Conservation (phyloP, 2,329 filamentous ascomycete species). For the Epichloe coenophiala region DNA sequence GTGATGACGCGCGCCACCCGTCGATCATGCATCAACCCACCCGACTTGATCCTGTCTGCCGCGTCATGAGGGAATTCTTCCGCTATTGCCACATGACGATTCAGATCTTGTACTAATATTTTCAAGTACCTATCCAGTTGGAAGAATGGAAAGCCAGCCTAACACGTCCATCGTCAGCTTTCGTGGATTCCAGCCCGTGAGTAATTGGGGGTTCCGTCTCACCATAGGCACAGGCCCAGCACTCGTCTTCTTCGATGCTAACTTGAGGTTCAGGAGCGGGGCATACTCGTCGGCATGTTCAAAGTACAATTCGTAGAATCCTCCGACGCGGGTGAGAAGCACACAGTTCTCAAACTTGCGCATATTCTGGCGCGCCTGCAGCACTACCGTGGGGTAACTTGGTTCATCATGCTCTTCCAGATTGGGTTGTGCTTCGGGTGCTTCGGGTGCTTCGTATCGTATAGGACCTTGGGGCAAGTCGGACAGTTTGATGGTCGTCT, state of each 20-base stretch:
- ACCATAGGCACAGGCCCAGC: conserved; percentile 78
- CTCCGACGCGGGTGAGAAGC: conserved; percentile 78
- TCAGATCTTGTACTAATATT: conserved; percentile 78
- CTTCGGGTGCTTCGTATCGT: conserved; percentile 9
- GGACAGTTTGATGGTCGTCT: conserved; percentile 37
- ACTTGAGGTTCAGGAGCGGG: conserved; percentile 75
- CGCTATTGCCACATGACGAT: conserved; percentile 82
- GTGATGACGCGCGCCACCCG: conserved; percentile 80
- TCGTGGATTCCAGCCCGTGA: conserved; percentile 1
- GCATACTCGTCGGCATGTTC: conserved; percentile 86
- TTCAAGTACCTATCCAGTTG: conserved; percentile 91
- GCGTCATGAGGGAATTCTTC: conserved; percentile 77
- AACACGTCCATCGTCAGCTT: background rate
- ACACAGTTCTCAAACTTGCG: conserved; percentile 82
- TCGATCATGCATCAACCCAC: conserved; percentile 73
- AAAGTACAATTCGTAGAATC: conserved; percentile 97
- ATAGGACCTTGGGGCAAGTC: conserved; percentile 43
- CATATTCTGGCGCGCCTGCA: conserved; percentile 83
- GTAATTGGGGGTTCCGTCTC: conserved; percentile 9
- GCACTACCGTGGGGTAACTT: conserved; percentile 72
- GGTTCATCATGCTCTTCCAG: conserved; percentile 31
- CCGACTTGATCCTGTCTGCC: conserved; percentile 56
- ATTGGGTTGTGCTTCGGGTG: conserved; percentile 12
- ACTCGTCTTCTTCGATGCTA: conserved; percentile 66
- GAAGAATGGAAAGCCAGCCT: conserved; percentile 87